Evolutionary conservation across 768 basidiomycete species (phyloP).

Genomic region (Termitomyces sp.): DNA sequence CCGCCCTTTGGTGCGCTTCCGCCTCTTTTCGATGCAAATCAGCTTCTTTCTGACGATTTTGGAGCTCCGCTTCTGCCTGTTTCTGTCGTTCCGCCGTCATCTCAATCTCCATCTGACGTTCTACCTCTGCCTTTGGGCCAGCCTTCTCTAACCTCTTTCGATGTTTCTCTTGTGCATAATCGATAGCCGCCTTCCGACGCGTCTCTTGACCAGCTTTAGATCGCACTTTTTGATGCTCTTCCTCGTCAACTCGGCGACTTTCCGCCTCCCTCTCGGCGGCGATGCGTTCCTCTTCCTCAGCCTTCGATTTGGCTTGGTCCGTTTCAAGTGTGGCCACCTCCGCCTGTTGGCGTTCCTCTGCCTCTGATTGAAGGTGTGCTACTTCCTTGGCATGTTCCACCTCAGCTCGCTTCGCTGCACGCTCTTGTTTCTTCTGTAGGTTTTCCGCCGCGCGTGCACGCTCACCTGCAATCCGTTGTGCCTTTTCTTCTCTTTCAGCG

Average conservation of each 20-base stretch:
- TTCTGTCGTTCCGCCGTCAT: not conserved
- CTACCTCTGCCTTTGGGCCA: constrained; percentile 9
- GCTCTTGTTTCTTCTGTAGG: constrained; percentile 24
- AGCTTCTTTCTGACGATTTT: not conserved
- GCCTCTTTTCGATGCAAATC: constrained; percentile 3
- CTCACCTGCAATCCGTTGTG: constrained; percentile 22
- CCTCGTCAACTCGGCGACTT: not conserved
- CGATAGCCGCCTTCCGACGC: constrained; percentile 2
- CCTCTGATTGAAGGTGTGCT: constrained; percentile 7
- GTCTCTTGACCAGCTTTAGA: constrained; percentile 11
- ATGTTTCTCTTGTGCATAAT: constrained; percentile 8
- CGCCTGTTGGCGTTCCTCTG: not conserved
- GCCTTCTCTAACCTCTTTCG: constrained; percentile 13
- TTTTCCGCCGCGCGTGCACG: constrained; percentile 26
- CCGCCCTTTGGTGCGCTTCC: constrained; percentile 13
- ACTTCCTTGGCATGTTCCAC: constrained; percentile 14
- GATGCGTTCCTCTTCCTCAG: constrained; percentile 12
- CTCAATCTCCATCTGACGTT: constrained; percentile 8
- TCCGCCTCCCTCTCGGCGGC: constrained; percentile 7
- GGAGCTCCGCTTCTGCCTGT: constrained; percentile 4
- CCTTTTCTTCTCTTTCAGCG: constrained; percentile 17
- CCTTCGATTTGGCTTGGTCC: not conserved
- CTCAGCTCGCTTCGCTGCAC: constrained; percentile 20
- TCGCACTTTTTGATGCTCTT: constrained; percentile 11
- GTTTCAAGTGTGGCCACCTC: not conserved